Percentiles rank a stretch among this genome's conserved stretches.
phyloP scores from a whole-genome alignment of 768 basidiomycete species.

The Boletus reticuloceps region DNA sequence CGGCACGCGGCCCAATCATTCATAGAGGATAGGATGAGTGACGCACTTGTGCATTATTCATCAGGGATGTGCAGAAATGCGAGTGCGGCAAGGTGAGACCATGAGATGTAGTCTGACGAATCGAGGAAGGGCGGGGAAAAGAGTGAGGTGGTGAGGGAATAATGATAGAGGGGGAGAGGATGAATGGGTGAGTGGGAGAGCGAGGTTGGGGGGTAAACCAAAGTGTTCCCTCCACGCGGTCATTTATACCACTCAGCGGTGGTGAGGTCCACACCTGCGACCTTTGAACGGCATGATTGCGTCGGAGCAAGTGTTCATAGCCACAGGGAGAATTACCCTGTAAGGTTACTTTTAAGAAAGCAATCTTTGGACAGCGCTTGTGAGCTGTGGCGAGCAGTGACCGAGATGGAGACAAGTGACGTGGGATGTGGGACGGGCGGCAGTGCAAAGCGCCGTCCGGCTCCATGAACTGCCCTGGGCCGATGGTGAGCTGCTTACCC shows the following conservation, averaged over 20 bases:
- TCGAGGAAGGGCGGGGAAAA: not conserved
- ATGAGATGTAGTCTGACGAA: not conserved
- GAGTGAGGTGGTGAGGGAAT: not conserved
- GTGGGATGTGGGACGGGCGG: too few relatives aligned
- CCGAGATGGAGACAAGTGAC: too few relatives aligned
- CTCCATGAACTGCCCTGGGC: too few relatives aligned
- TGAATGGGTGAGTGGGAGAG: not conserved
- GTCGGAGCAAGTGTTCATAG: slow-evolving; percentile 14
- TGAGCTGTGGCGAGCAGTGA: too few relatives aligned
- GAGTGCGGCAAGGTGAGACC: too few relatives aligned
- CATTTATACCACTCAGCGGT: slow-evolving; percentile 16
- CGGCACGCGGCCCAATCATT: too few relatives aligned
- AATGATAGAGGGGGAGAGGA: not conserved
- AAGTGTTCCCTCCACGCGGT: slow-evolving; percentile 1
- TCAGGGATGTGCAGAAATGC: slow-evolving; percentile 1
- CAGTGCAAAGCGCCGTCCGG: too few relatives aligned
- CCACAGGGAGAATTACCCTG: slow-evolving; percentile 9
- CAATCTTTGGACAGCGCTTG: too few relatives aligned
- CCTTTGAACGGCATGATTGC: slow-evolving; percentile 24
- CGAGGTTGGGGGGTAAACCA: not conserved
- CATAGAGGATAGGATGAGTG: not conserved
- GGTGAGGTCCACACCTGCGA: slow-evolving; percentile 7
- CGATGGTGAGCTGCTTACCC: too few relatives aligned
- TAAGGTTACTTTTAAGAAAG: slow-evolving; percentile 15
- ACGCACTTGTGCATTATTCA: not conserved